Evolutionary conservation across 192 early-diverging fungal species (phyloP).

Genomic region (Oehlia diaphana): DNA sequence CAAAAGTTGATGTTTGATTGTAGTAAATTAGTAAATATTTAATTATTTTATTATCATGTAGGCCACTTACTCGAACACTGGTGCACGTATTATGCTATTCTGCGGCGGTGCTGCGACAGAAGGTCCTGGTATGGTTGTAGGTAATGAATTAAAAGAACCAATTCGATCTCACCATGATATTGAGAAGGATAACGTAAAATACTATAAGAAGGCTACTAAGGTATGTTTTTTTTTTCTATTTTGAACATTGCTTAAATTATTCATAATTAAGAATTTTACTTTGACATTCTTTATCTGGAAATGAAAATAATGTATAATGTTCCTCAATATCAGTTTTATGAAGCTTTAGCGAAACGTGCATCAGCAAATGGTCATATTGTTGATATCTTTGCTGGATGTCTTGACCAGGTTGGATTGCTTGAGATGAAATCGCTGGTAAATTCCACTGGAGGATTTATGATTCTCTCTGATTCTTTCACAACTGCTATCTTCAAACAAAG

Average conservation of each 20-base stretch:
- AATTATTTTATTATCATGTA: conserved; percentile 28
- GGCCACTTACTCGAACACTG: conserved; percentile 88
- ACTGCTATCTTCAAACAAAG: conserved; percentile 97
- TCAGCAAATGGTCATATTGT: conserved; percentile 87
- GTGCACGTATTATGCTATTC: conserved; percentile 92
- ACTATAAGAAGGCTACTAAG: conserved; percentile 92
- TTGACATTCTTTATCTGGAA: background rate
- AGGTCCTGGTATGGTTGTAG: conserved; percentile 95
- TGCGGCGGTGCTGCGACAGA: conserved; percentile 90
- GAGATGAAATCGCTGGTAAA: conserved; percentile 95
- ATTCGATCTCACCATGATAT: conserved; percentile 99
- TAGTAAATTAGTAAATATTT: background rate
- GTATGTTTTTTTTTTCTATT: conserved; percentile 35
- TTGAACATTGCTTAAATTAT: background rate
- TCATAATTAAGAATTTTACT: background rate
- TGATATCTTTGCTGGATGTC: conserved; percentile 97
- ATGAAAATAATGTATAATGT: background rate
- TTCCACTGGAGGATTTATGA: conserved; percentile 89
- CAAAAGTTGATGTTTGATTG: background rate
- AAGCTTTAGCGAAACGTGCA: conserved; percentile 81
- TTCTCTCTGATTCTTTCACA: conserved; percentile 94
- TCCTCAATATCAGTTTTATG: conserved; percentile 72
- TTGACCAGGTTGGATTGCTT: conserved; percentile 95
- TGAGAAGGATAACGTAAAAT: conserved; percentile 89
- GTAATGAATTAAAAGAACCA: conserved; percentile 86